These are phyloP conservation scores for Pichia thaimueangensis DNA, from an alignment of 805 yeast genomes.

Conservation along the genomic window DNA sequence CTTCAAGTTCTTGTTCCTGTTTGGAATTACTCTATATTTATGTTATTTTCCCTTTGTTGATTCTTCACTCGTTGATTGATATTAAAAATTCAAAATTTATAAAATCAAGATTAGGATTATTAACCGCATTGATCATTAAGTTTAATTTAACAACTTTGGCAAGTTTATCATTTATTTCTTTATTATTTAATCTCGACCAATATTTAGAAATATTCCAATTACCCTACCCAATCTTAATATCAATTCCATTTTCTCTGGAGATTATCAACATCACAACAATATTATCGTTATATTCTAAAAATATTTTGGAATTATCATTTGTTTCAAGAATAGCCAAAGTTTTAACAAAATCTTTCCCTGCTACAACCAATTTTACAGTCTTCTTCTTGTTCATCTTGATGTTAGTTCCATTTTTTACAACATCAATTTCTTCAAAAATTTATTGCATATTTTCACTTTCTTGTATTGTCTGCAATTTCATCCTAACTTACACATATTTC, in stretches of 20 bases:
- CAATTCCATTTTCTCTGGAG: conserved; percentile 36
- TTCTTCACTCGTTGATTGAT: conserved; percentile 34
- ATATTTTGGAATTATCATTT: not conserved
- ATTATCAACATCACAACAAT: conserved; percentile 42
- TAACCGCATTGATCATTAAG: conserved; percentile 39
- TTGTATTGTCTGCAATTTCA: conserved; percentile 51
- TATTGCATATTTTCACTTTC: conserved; percentile 41
- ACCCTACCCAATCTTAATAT: conserved; percentile 33
- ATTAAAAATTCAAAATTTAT: conserved; percentile 31
- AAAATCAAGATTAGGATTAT: conserved; percentile 39
- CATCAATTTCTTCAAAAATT: conserved; percentile 18
- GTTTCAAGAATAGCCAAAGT: not conserved
- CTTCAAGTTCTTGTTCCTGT: not conserved
- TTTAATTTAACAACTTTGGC: conserved; percentile 34
- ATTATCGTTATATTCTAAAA: not conserved
- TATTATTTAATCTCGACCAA: conserved; percentile 26
- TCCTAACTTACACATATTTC: conserved; percentile 57
- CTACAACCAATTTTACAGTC: conserved; percentile 34
- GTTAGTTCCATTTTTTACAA: not conserved
- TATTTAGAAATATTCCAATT: conserved; percentile 30
- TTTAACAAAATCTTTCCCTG: conserved; percentile 15
- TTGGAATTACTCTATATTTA: conserved; percentile 3
- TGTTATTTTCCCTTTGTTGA: conserved; percentile 20
- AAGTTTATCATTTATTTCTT: conserved; percentile 37
- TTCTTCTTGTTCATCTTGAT: conserved; percentile 10